Conservation (phyloP, 2,329 filamentous ascomycete species). For the Xylaria sp. region DNA sequence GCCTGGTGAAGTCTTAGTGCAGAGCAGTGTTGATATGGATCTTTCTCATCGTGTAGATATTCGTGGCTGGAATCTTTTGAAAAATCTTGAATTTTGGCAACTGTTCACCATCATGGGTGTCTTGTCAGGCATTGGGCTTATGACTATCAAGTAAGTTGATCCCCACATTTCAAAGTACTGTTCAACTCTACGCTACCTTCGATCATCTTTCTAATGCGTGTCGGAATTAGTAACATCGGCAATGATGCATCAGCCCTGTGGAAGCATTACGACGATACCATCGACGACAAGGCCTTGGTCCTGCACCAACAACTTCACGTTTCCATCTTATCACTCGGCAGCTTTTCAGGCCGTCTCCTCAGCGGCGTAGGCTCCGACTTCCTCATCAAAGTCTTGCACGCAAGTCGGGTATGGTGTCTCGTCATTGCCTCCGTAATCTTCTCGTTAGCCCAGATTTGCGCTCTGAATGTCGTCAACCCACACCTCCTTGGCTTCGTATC, state of each 20-base stretch:
- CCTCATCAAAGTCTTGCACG: conserved; percentile 81
- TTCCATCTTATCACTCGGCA: conserved; percentile 89
- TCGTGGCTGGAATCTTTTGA: conserved; percentile 80
- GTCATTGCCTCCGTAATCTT: conserved; percentile 83
- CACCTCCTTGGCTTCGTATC: conserved; percentile 82
- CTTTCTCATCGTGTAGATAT: conserved; percentile 89
- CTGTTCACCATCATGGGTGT: conserved; percentile 88
- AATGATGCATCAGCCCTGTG: conserved; percentile 89
- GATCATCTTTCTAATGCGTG: background rate
- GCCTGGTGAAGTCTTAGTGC: conserved; percentile 62
- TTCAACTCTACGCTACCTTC: background rate
- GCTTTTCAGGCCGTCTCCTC: conserved; percentile 82
- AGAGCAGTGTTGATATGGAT: conserved; percentile 74
- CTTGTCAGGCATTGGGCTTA: conserved; percentile 91
- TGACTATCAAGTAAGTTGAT: conserved; percentile 93
- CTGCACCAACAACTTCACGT: conserved; percentile 90
- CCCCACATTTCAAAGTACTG: background rate
- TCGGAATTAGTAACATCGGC: conserved; percentile 81
- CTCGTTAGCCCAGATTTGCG: conserved; percentile 79
- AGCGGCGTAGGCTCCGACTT: conserved; percentile 92
- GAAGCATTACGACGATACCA: conserved; percentile 82
- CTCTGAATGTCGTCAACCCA: conserved; percentile 80
- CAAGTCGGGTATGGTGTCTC: conserved; percentile 91
- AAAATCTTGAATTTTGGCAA: conserved; percentile 86
- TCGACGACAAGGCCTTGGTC: conserved; percentile 78